Base-by-base conservation (phyloP, 441 rosid species). In the Omphalea diandra region DNA sequence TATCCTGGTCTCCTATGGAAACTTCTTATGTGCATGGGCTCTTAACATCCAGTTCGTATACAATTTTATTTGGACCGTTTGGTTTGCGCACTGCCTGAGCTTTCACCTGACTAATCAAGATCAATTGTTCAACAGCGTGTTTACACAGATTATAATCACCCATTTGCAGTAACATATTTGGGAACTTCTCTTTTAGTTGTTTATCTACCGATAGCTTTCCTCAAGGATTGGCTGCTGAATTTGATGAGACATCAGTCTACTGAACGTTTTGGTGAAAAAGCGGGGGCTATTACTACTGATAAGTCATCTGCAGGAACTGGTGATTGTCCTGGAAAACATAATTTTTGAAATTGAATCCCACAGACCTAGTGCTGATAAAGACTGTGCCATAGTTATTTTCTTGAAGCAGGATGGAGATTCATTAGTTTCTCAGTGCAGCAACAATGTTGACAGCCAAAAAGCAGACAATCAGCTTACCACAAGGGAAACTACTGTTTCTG, bases 151-250 rank as follows among this genome's bases (percentile, higher is more conserved):
- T 53, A 53, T 53, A 53, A 53, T 53, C 58, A 53, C 32, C 58
- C 58, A 53, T 53, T 53, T 24, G 58, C 18, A 3, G 58, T 53
- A 7, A 53, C 58, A 24, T 53, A 53, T 53, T 66, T 85, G 0
- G 85, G 81, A 33, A 81, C 76, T 43, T 85, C 85, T 0, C 81
- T 85, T 59, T 61, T 81, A 71, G 76, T 74, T 17, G 36, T 81
- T 33, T 78, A 85, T 66, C 87, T 85, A 57, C 89, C 87, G 7
- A 52, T 83, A 41, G 81, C 84, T 55, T 75, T 85, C 77, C 22
- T 80, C 31, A 85, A 80, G 63, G 79, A 81, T 44, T 73, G 79
- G 83, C 17, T 78, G 41, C 56, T 76, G 41, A 76, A 71, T 35
- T 61, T 65, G 14, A 14, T 75, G 8, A 76, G 68, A 43, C 10